Evolutionary conservation across 2,329 filamentous ascomycete species (phyloP).

Genomic region (Colletotrichum sp.): DNA sequence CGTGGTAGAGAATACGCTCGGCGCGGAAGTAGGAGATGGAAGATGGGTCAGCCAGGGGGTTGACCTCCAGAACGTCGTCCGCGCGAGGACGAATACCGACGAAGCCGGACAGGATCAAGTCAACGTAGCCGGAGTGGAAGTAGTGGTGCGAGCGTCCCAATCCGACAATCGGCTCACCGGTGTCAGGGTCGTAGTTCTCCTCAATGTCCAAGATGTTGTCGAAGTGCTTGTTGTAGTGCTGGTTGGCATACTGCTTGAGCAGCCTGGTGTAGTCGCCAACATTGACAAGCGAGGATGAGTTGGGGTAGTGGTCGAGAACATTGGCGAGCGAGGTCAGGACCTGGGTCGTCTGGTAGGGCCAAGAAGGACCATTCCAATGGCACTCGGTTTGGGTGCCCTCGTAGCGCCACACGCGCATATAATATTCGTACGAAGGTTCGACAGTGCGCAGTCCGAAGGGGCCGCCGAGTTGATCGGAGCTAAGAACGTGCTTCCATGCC

Average conservation of each 20-base stretch:
- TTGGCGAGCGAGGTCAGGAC: constrained; percentile 44
- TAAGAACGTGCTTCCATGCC: constrained; percentile 19
- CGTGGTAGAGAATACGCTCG: constrained; percentile 48
- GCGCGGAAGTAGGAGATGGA: constrained; percentile 44
- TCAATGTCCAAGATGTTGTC: constrained; percentile 31
- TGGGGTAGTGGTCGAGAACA: constrained; percentile 31
- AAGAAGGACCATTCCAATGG: constrained; percentile 50
- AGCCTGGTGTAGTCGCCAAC: constrained; percentile 41
- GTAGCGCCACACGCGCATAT: constrained; percentile 25
- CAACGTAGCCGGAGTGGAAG: constrained; percentile 48
- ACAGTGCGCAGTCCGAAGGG: constrained; percentile 46
- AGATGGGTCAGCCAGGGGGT: constrained; percentile 39
- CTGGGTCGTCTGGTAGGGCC: constrained; percentile 47
- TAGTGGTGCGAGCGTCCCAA: constrained; percentile 39
- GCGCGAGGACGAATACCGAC: constrained; percentile 43
- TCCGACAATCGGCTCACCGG: constrained; percentile 24
- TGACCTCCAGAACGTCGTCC: constrained; percentile 40
- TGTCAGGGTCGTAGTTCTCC: constrained; percentile 45
- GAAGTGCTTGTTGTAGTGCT: constrained; percentile 45
- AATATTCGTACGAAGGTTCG: constrained; percentile 44
- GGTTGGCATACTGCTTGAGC: constrained; percentile 41
- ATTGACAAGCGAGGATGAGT: constrained; percentile 30
- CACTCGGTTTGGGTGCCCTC: constrained; percentile 31
- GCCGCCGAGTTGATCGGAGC: constrained; percentile 21
- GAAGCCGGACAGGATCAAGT: constrained; percentile 48